Base-by-base conservation (phyloP, 345 rosid genomes). In the Hibiscus syriacus region DNA sequence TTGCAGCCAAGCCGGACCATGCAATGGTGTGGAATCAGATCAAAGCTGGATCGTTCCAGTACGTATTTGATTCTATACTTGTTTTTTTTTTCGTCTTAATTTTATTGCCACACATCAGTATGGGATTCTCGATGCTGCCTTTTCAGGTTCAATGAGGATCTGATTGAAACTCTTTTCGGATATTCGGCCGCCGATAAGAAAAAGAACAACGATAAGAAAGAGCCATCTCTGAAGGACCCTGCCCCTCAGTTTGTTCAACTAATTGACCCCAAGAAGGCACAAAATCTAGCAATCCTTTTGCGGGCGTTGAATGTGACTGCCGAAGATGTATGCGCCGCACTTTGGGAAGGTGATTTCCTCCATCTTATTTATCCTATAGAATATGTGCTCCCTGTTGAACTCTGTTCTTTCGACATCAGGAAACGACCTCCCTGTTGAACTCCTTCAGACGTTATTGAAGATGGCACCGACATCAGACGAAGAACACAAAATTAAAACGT, bases 1-100 rank as follows among this genome's bases (percentile, higher is more conserved):
- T 89, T 73, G 76, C 84, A 70, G 97, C 97, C 39, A 94, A 86
- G 72, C 97, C 97, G 17, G 95, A 91, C 69, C 79, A 85, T 66
- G 85, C 99, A 67, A 91, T 94, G 99, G 99, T 94, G 76, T 94
- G 99, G 99, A 86, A 91, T 82, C 95, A 94, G 74, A 84, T 92
- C 70, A 92, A 91, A 83, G 74, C 93, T 23, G 99, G 99, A 77
- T 95, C 99, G 19, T 95, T 95, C 80, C 97, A 92, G 99, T 95
- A 74, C 74, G 99, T 88, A 63, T 59, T n/a, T 49, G 32, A 59
- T 60, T 46, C 41, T 67, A 23, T 67, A 11, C 54, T 39, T 14
- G 29, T 45, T 67, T 30, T 46, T 63, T 19, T 17, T 10, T 36
- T 36, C n/a, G n/a, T 54, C 50, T 16, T 19, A 8, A 60, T 66